Evolutionary conservation across 2,329 filamentous ascomycete genomes (phyloP), one percentile per base, ranked within the genome.

Genomic region (Neofusicoccum parvum): DNA sequence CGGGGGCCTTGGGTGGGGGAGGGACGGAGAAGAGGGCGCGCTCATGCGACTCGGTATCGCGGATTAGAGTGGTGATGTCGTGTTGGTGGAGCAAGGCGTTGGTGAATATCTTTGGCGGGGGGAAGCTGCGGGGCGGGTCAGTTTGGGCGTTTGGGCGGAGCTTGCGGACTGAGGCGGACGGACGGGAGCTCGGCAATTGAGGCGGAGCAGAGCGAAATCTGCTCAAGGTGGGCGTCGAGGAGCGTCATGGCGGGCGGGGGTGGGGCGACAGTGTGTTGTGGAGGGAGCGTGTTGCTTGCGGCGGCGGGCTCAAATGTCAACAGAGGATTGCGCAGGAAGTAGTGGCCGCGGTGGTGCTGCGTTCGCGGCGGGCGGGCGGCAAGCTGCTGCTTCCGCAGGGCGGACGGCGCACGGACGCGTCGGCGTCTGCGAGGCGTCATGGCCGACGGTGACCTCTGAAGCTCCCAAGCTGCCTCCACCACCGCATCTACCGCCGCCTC

Each of bases 1-100:
- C 70, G 75, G 83, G 76, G 74, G 81, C 68, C 73, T 78, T 59
- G 72, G 80, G 46, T 74, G 91, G 87, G 0, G 91, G 88, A 0
- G 94, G 93, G 0, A 97, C 89, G 43, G 94, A 96, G 82, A 98
- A 99, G 17, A 99, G 87, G 6, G 94, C 94, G 73, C 94, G 90
- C 78, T 99, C 95, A 80, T 98, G 94, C 23, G 90, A 82, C 79
- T 99, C 95, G 3, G 94, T 97, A 77, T 99, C 95, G 67, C 95
- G 91, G 73, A 99, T 97, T 54, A 99, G 83, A 12, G 92, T 87
- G 3, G 95, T 98, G 71, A 99, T 98, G 78, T 99, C 95, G 78
- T 94, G 90, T 70, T 89, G 89, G 65, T 90, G 89, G 56, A 98
- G 88, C 45, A 99, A 86, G 39, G 95, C 93, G 77, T 96, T 97